Conservation (phyloP, 768 basidiomycete genomes). For the Amanita fuliginea region DNA sequence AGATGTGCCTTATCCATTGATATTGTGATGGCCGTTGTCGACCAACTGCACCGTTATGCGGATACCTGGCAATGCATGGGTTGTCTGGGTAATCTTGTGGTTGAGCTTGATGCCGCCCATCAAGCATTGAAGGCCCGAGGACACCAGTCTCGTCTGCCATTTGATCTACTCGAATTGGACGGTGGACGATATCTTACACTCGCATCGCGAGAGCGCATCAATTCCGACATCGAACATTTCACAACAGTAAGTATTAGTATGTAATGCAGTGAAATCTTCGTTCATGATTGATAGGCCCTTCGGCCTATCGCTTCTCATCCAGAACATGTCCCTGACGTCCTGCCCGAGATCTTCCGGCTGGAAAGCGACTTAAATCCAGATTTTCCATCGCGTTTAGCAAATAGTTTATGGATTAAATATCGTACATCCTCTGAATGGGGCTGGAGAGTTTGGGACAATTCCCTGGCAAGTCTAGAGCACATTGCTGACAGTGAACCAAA, state of each 20-base stretch:
- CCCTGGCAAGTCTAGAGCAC: conserved; percentile 63
- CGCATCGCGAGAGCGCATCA: conserved; percentile 46
- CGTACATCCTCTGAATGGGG: conserved; percentile 65
- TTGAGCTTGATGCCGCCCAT: conserved; percentile 51
- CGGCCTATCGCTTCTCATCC: conserved; percentile 30
- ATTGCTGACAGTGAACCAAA: conserved; percentile 47
- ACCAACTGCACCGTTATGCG: conserved; percentile 59
- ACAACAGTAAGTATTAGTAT: conserved; percentile 35
- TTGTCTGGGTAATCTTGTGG: conserved; percentile 39
- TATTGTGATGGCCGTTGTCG: conserved; percentile 50
- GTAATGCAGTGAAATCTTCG: not conserved
- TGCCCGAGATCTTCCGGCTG: conserved; percentile 62
- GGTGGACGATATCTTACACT: conserved; percentile 43
- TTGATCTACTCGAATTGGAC: conserved; percentile 58
- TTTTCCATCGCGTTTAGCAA: conserved; percentile 61
- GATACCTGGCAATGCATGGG: conserved; percentile 77
- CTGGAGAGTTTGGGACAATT: conserved; percentile 79
- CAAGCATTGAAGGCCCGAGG: conserved; percentile 54
- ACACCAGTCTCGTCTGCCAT: conserved; percentile 50
- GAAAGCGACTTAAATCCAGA: conserved; percentile 45
- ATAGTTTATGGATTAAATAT: conserved; percentile 76
- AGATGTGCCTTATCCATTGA: conserved; percentile 40
- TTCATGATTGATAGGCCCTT: conserved; percentile 25
- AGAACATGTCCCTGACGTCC: conserved; percentile 30
- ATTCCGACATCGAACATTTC: conserved; percentile 48